A percentile compares a stretch with the other conserved stretches of the same genome.
phyloP scores from a whole-genome alignment of 768 basidiomycete species.

The Boletus insuetus region DNA sequence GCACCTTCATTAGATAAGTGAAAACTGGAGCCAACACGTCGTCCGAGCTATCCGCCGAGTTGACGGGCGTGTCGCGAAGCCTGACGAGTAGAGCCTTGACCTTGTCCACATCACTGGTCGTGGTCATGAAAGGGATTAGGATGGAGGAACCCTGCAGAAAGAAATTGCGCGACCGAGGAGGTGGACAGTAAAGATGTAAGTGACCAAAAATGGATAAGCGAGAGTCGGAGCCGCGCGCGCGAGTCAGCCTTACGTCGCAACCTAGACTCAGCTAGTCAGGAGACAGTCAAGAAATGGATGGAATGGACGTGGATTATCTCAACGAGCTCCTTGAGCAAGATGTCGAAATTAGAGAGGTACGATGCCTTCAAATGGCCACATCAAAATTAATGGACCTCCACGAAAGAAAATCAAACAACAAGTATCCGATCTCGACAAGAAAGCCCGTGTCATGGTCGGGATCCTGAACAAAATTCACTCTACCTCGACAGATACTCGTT shows the following conservation, averaged over 20 bases:
- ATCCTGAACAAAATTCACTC: slow-evolving; percentile 78
- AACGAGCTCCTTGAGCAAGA: slow-evolving; percentile 63
- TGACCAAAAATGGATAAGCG: slow-evolving; percentile 14
- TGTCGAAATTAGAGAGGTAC: slow-evolving; percentile 62
- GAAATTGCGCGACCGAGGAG: neutral
- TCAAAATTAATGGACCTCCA: neutral
- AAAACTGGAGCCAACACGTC: slow-evolving; percentile 49
- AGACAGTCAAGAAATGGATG: slow-evolving; percentile 45
- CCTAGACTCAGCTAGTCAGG: no score
- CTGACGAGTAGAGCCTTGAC: slow-evolving; percentile 49
- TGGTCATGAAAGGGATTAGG: slow-evolving; percentile 22
- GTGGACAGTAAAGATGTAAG: neutral
- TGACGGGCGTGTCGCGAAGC: slow-evolving; percentile 59
- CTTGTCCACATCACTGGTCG: slow-evolving; percentile 29
- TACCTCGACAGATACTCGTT: slow-evolving; percentile 59
- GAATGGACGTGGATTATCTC: slow-evolving; percentile 51
- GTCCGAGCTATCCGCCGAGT: slow-evolving; percentile 47
- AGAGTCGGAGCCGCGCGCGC: neutral
- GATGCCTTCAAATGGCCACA: slow-evolving; percentile 4
- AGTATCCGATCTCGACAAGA: slow-evolving; percentile 72
- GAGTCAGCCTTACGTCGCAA: slow-evolving; percentile 5
- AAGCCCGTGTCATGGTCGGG: slow-evolving; percentile 69
- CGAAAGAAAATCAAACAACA: slow-evolving; percentile 77
- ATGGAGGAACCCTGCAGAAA: neutral
- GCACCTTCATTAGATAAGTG: slow-evolving; percentile 50